Evolutionary conservation across 495 filamentous ascomycete species (phyloP), one percentile per base, ranked within the genome.

Genomic region (Aspergillus coremiiformis): DNA sequence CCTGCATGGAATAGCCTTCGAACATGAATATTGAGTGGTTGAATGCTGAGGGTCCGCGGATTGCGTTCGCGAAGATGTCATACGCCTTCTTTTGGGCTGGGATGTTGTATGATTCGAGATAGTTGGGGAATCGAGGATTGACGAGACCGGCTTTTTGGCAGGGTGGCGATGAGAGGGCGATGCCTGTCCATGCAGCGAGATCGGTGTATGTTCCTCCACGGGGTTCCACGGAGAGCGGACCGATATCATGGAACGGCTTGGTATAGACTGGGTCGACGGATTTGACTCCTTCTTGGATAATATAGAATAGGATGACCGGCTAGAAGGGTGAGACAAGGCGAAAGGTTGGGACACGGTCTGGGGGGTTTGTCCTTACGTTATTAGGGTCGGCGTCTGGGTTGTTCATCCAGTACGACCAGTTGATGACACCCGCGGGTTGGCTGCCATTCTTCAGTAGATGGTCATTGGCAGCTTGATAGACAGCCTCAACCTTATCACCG

Each of bases 371-470:
- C 48, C 55, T 56, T 21, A 58, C 59, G 59, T 71, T 66, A 11
- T 57, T 61, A 12, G 69, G 54, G 60, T 76, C 73, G 30, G 64
- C 49, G 8, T 55, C 54, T 11, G 70, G 65, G 35, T 62, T 57
- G 58, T 77, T 74, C 39, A 74, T 52, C 68, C 70, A 79, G 62
- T 75, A 76, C 3, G 72, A 76, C 71, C 71, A 76, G 58, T 77
- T 78, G 63, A 72, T 71, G 29, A 78, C 12, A 47, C 63, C 68
- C 4, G 52, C 63, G 26, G 71, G 65, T 55, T 73, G 66, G 30
- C 59, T 70, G 11, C 69, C 66, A 47, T 69, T 65, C 44, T 69
- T 57, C 17, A 60, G 60, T 12, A 74, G 60, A 43, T 72, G 50
- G 12, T 71, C 58, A 54, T 81, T 80, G 32, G 65, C 65, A 23